These are phyloP conservation scores for Plasmodium fragile DNA, from an alignment of 169 alveolate genomes.

Conservation along the genomic window DNA sequence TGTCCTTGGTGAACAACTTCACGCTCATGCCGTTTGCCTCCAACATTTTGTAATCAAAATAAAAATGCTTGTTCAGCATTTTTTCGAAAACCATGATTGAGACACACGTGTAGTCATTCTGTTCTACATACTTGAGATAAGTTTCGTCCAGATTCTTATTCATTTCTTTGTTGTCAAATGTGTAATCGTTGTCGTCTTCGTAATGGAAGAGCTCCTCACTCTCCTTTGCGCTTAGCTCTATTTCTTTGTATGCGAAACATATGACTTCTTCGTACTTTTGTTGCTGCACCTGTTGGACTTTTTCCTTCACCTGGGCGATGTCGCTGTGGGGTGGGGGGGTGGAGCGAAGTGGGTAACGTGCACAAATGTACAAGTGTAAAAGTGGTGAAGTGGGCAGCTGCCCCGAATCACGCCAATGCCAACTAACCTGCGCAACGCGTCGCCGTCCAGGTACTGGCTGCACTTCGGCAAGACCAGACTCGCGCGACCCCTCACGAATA, in stretches of 20 bases:
- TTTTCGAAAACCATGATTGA: conserved; percentile 32
- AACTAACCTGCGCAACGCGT: neutral
- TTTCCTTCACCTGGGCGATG: conserved; percentile 24
- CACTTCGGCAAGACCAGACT: conserved; percentile 29
- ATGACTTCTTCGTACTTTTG: neutral
- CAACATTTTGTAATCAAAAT: conserved; percentile 53
- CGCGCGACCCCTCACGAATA: conserved; percentile 26
- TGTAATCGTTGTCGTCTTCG: conserved; percentile 9
- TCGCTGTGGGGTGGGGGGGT: conserved; percentile 7
- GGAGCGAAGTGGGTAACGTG: too few relatives aligned
- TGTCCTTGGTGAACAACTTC: conserved; percentile 41
- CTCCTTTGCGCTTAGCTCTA: conserved; percentile 10
- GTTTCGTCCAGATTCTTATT: conserved; percentile 1
- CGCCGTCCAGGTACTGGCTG: conserved; percentile 31
- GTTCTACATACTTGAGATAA: conserved; percentile 12
- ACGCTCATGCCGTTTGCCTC: conserved; percentile 36
- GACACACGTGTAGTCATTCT: conserved; percentile 47
- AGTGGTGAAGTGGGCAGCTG: neutral
- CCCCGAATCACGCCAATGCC: neutral
- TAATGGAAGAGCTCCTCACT: neutral
- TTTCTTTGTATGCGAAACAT: conserved; percentile 65
- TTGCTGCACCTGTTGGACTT: neutral
- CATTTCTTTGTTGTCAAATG: neutral
- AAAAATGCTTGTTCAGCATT: conserved; percentile 30
- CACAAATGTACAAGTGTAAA: too few relatives aligned